Evolutionary conservation across 495 filamentous ascomycete species (phyloP).

Genomic region (Hyaloscypha variabilis): DNA sequence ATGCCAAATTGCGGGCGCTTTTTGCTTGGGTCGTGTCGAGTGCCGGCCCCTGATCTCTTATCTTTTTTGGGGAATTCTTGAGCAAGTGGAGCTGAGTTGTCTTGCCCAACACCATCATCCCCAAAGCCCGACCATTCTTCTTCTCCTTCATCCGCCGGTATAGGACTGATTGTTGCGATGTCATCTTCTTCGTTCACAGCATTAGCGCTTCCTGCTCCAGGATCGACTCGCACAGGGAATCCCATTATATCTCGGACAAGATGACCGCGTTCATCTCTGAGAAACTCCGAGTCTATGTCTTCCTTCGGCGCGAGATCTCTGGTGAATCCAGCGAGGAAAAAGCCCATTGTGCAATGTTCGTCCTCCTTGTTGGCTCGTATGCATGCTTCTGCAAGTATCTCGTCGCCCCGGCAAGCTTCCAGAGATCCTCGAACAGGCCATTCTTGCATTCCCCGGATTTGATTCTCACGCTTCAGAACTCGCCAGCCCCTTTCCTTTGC

Average conservation of each 20-base stretch:
- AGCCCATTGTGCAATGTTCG: conserved; percentile 68
- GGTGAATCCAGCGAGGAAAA: conserved; percentile 50
- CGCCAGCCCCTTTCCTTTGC: conserved; percentile 75
- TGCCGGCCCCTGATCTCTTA: background rate
- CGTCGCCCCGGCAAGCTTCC: conserved; percentile 44
- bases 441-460: conserved; percentile 67
- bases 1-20: conserved; percentile 16
- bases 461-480: conserved; percentile 67
- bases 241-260: conserved; percentile 31
- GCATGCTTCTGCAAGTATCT: conserved; percentile 68
- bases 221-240: conserved; percentile 14
- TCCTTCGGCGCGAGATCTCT: conserved; percentile 33
- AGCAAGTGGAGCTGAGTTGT: background rate
- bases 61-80: background rate
- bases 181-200: background rate
- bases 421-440: conserved; percentile 71
- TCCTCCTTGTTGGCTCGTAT: conserved; percentile 81
- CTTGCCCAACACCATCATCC: conserved; percentile 35
- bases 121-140: conserved; percentile 54
- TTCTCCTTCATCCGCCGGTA: conserved; percentile 31
- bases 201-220: background rate
- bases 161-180: background rate
- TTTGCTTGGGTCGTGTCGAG: background rate
- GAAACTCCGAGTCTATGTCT: conserved; percentile 19
- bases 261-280: conserved; percentile 29